A percentile compares a stretch with the other conserved stretches of the same genome.
phyloP scores from a whole-genome alignment of 306 rosid species.

The Cucumis sativus region Cucumber_9930_V3 NC_026659.2:30802501-30803000 shows the following conservation, averaged over 20 bases:
- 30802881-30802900: too few species aligned
- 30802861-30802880: too few species aligned
- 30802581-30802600: slow-evolving; percentile 60
- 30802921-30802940: too few species aligned
- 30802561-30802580: slow-evolving; percentile 77
- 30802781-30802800: neutral
- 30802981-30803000: too few species aligned
- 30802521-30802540: slow-evolving; percentile 91
- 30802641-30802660: slow-evolving; percentile 86
- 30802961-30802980: too few species aligned
- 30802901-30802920: too few species aligned
- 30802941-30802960: too few species aligned
- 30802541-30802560: slow-evolving; percentile 73
- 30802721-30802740: neutral
- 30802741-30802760: too few species aligned
- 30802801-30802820: too few species aligned
- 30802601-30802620: slow-evolving; percentile 83
- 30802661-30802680: slow-evolving; percentile 94
- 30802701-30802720: neutral
- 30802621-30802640: slow-evolving; percentile 64
- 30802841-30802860: too few species aligned
- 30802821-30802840: too few species aligned
- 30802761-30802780: too few species aligned
- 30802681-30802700: slow-evolving; percentile 28
- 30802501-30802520: slow-evolving; percentile 93